Base-by-base conservation (phyloP, 1,284 basidiomycete species). In the Entoloma clypeatum region DNA sequence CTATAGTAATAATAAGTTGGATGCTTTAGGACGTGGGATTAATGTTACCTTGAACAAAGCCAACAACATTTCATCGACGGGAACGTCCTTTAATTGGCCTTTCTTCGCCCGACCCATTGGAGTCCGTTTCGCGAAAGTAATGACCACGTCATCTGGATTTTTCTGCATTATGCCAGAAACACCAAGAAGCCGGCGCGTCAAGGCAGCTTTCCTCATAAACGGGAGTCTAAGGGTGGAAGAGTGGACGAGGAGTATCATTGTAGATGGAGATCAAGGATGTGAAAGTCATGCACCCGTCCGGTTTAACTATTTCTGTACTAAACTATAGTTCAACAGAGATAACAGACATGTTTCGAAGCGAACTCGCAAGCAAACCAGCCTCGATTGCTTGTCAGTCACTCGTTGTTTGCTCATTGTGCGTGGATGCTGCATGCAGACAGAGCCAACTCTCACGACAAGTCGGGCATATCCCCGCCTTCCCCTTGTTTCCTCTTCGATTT, bases 101-200 rank as follows among this genome's bases (percentile, higher is more conserved):
- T 90, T 92, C 68, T 76, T 81, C 21, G 82, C 79, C 50, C 71
- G 77, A 30, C 87, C 86, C 53, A 89, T 74, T 9, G 87, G 79
- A 6, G 86, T 90, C 22, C 90, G 78, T 52, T 86, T 82, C 14
- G 86, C 83, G 54, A 89, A 88, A 1, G 89, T 92, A 44, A 94
- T 81, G 52, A 93, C 91, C 7, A 92, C 83, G 62, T 92, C 88
- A 50, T 88, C 75, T 0, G 81, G 76, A 45, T 72, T 78, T 71
- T 82, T 86, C 57, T 79, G 68, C n/a, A 86, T 65, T 39, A 79
- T 59, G 7, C 65, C 59, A 26, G 65, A 44, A 16, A 68, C 58
- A 11, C 79, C 79, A 23, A 63, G 67, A 14, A 36, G 64, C 56
- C 11, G 62, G 61, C 2, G 75, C 74, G 29, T n/a, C n/a, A 75